phyloP scores from a whole-genome alignment of 2,329 filamentous ascomycete species.

The Exophiala oligosperma region DNA sequence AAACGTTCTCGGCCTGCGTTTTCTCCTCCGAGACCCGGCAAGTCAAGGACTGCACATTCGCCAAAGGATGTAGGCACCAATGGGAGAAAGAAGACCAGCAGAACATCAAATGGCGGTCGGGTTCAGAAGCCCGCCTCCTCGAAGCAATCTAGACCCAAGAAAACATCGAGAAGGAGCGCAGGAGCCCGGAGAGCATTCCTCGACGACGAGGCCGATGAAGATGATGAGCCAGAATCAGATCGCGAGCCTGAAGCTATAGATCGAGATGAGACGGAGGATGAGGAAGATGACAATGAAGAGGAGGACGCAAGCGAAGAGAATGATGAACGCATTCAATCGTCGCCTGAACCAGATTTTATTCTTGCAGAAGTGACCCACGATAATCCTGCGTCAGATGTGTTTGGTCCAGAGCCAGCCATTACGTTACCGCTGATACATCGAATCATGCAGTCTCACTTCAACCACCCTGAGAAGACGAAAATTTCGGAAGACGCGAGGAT shows the following conservation, averaged over 20 bases:
- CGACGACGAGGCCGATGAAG: conserved; percentile 9
- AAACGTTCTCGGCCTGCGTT: conserved; percentile 45
- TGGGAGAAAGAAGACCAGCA: conserved; percentile 18
- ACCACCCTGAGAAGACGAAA: conserved; percentile 64
- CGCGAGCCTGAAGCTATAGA: neutral
- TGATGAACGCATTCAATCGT: conserved; percentile 13
- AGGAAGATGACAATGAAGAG: conserved; percentile 1
- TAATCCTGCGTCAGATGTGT: conserved; percentile 25
- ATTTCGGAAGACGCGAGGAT: conserved; percentile 76
- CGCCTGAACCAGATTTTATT: conserved; percentile 47
- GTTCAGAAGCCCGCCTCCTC: neutral
- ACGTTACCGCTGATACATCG: conserved; percentile 73
- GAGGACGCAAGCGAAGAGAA: conserved; percentile 11
- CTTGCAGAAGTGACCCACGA: conserved; percentile 45
- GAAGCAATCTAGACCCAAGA: conserved; percentile 1
- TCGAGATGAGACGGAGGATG: conserved; percentile 1
- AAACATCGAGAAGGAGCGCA: neutral
- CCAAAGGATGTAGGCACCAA: conserved; percentile 19
- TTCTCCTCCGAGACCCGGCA: conserved; percentile 42
- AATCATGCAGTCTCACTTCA: conserved; percentile 77
- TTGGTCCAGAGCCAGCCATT: conserved; percentile 50
- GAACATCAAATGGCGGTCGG: conserved; percentile 4
- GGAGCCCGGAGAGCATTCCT: conserved; percentile 16
- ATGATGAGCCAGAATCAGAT: conserved; percentile 5
- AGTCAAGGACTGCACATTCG: conserved; percentile 21